Base-by-base conservation (phyloP, 768 basidiomycete genomes). In the Termitomyces sp. region DNA sequence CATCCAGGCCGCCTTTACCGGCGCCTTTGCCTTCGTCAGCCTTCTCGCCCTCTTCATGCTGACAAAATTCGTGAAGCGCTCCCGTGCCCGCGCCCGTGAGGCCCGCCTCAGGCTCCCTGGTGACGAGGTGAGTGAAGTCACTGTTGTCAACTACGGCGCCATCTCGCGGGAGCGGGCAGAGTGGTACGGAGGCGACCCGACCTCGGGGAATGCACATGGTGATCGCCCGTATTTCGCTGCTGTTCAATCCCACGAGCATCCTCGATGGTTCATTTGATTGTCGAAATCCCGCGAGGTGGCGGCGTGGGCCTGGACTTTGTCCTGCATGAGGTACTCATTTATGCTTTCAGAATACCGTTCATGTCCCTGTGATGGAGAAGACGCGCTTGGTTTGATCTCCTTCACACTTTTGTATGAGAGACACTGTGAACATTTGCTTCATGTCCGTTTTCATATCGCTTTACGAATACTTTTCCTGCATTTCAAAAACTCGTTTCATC, bases 111-210 rank as follows among this genome's bases (percentile, higher is more conserved):
- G 71, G 69, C 71, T 80, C 57, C 69, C 71, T 37, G 79, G 79
- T 65, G 75, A 76, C 59, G 79, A 80, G 76, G 79, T 80, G 70
- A 77, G 77, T 76, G 65, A 74, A 66, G 69, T 42, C 44, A 34
- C 18, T 42, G 39, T 71, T 58, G 67, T 71, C 60, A 61, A 61
- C 64, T 77, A 76, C 61, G 74, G 76, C 62, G 66, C 74, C 60
- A 69, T 74, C 63, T 61, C 68, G 59, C 65, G 64, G 50, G 50
- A 26, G 27, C 49, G 50, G 24, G 50, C 36, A 39, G 50, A 51
- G 34, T 39, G 50, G 36, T 51, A 39, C 26, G 36, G 36, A 7
- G 50, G 36, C 13, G 50, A 51, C 18, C 22, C 18, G 24, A 26
- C 49, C 24, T n/a, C 14, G 26, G 24, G 16, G 5, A 51, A 26